phyloP scores from a whole-genome alignment of 352 stramenopile species.

The Chrysophaeum taylorii region DNA sequence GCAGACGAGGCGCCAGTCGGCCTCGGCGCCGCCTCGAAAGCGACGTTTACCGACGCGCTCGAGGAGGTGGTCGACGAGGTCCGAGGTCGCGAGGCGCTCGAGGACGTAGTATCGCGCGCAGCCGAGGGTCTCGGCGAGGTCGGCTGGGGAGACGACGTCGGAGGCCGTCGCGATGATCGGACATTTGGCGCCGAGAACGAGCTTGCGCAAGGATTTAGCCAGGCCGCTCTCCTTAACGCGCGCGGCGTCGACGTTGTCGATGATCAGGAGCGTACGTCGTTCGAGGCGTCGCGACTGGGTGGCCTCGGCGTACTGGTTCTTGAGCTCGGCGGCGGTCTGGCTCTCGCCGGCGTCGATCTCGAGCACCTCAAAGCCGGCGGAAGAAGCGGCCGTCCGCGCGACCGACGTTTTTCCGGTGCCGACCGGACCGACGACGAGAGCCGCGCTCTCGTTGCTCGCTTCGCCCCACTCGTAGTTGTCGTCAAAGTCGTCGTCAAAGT shows the following conservation, averaged over 20 bases:
- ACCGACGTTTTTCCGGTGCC: neutral
- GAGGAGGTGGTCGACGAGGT: neutral
- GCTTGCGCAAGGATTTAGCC: neutral
- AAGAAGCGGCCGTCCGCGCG: neutral
- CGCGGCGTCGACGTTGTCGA: neutral
- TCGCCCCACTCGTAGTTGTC: neutral
- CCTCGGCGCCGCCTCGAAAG: neutral
- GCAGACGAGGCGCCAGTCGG: neutral
- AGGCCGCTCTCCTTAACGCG: neutral
- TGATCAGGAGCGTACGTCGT: neutral
- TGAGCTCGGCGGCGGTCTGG: neutral
- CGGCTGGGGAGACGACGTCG: neutral
- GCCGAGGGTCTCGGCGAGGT: neutral
- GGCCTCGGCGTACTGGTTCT: neutral
- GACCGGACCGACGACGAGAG: neutral
- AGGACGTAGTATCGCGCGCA: neutral
- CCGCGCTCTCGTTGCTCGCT: neutral
- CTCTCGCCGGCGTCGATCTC: neutral
- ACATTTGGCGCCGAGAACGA: neutral
- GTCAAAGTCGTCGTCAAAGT: neutral
- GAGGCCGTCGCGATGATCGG: neutral
- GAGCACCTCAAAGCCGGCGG: neutral
- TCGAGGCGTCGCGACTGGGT: neutral
- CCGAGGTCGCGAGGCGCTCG: neutral
- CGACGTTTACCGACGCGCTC: neutral